Conservation (phyloP, 163 green algal species). For the Chlorella variabilis region DNA sequence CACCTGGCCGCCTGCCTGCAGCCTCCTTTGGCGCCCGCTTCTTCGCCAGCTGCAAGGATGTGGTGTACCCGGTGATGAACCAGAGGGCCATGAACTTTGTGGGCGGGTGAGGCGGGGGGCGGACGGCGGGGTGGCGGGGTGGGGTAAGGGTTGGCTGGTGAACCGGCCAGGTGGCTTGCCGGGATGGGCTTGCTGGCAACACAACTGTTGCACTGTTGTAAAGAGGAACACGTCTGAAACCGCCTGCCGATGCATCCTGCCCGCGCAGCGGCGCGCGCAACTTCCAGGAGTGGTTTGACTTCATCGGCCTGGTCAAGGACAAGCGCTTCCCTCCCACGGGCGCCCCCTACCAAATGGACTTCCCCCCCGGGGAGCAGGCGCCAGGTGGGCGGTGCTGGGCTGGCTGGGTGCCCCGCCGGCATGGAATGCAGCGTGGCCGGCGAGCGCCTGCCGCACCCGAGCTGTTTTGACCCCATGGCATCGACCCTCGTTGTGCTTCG, state of each 20-base stretch:
- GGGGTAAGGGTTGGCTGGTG: not conserved
- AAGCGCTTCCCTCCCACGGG: conserved; percentile 70
- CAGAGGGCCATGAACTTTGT: conserved; percentile 88
- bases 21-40: conserved; percentile 64
- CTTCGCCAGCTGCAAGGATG: conserved; percentile 89
- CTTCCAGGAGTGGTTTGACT: conserved; percentile 84
- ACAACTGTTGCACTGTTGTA: no score
- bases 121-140: no score
- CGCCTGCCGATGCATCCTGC: not conserved
- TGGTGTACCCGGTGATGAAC: conserved; percentile 89
- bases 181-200: no score
- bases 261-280: conserved; percentile 62
- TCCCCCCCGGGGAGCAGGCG: conserved; percentile 49
- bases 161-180: not conserved
- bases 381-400: conserved; percentile 9
- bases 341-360: conserved; percentile 75
- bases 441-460: no score
- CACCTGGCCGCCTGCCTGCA: not conserved
- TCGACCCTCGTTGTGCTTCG: not conserved
- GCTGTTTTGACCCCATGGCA: no score
- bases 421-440: no score
- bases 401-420: no score
- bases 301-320: conserved; percentile 88
- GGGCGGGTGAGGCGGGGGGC: conserved; percentile 60
- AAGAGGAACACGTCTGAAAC: no score